Evolutionary conservation across 2,329 filamentous ascomycete genomes (phyloP).

Genomic region (Arthrinium puccinioides): DNA sequence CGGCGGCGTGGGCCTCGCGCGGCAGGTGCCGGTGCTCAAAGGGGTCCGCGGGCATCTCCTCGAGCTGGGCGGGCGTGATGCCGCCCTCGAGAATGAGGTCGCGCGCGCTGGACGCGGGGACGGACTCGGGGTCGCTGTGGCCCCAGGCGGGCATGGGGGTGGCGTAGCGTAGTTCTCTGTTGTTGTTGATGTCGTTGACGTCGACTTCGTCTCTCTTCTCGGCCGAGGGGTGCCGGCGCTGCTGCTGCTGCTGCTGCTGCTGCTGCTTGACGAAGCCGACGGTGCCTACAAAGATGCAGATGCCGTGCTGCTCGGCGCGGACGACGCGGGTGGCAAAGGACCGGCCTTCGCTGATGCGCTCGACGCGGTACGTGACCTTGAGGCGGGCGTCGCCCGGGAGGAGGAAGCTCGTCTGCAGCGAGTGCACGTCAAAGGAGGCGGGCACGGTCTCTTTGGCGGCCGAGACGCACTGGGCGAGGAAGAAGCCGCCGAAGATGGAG

Average conservation of each 20-base stretch:
- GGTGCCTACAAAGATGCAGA: constrained; percentile 3
- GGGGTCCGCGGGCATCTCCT: neutral
- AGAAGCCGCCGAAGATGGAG: constrained; percentile 6
- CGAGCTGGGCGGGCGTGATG: neutral
- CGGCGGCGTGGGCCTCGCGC: neutral
- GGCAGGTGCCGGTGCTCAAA: constrained; percentile 4
- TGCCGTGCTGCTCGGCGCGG: constrained; percentile 2
- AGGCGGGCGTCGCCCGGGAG: neutral
- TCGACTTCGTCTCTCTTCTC: too few relatives aligned
- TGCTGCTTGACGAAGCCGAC: constrained; percentile 3
- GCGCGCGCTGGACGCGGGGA: neutral
- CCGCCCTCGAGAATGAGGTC: constrained; percentile 1
- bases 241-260: too few relatives aligned
- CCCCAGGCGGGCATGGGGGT: neutral
- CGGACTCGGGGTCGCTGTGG: neutral
- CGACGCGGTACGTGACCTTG: constrained; percentile 4
- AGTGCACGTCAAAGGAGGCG: constrained; percentile 4
- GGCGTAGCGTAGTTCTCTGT: neutral
- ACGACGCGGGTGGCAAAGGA: constrained; percentile 5
- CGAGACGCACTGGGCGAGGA: constrained; percentile 6
- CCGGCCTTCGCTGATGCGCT: constrained; percentile 6
- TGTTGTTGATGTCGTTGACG: neutral
- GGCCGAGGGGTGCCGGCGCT: too few relatives aligned
- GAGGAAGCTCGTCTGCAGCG: constrained; percentile 5
- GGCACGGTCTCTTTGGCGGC: constrained; percentile 6